These are phyloP conservation scores for Suillus decipiens DNA, from an alignment of 768 basidiomycete species.

Conservation along the genomic window DNA sequence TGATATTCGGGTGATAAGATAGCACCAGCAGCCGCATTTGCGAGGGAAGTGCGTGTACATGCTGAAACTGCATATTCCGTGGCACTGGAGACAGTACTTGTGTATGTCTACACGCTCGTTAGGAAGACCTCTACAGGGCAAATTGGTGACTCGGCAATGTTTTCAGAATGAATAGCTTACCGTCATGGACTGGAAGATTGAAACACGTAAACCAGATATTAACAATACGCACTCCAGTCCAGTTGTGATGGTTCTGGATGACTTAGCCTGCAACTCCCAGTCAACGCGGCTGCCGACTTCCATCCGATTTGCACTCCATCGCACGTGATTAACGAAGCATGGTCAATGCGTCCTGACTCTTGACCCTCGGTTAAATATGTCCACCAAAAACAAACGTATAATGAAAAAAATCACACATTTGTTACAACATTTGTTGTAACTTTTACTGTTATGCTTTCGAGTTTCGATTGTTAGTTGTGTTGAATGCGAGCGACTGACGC, in stretches of 20 bases:
- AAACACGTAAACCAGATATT: neutral
- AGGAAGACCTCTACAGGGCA: neutral
- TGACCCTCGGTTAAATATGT: neutral
- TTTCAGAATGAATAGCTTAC: neutral
- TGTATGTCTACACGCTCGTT: neutral
- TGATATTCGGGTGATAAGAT: conserved; percentile 14
- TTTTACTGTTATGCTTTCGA: neutral
- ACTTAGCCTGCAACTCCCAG: neutral
- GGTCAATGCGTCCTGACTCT: neutral
- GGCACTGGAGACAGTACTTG: neutral
- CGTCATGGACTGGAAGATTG: neutral
- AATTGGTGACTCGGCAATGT: neutral
- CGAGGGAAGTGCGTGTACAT: conserved; percentile 25
- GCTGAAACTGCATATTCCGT: conserved; percentile 22
- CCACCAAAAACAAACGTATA: neutral
- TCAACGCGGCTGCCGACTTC: neutral
- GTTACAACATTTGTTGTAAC: neutral
- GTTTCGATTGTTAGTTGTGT: neutral
- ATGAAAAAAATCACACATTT: neutral
- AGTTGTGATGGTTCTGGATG: neutral
- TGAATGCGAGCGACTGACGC: neutral
- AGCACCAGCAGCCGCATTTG: conserved; percentile 27
- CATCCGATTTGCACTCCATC: neutral
- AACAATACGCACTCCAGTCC: neutral
- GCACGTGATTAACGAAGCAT: neutral